These are phyloP conservation scores for Moesziomyces antarcticus DNA, from an alignment of 1,284 basidiomycete species.

Conservation along the genomic window DNA sequence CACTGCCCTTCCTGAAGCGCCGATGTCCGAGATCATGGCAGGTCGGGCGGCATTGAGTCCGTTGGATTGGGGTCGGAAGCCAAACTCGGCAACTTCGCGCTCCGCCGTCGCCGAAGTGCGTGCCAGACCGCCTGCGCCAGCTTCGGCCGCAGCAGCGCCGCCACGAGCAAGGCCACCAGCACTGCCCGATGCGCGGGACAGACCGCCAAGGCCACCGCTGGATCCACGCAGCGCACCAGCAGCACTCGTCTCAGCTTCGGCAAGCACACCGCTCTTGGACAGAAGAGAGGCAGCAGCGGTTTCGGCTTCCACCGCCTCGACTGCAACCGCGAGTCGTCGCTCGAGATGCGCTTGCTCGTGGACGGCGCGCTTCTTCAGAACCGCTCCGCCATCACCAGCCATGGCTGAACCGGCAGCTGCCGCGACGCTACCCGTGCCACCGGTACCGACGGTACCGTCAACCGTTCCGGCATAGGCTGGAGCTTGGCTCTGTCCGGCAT, in stretches of 20 bases:
- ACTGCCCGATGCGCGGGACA: not conserved
- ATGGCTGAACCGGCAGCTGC: no score
- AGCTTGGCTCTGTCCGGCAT: no score
- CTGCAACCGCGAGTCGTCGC: not conserved
- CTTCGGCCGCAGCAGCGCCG: constrained; percentile 5
- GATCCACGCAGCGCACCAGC: not conserved
- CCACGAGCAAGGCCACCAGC: constrained; percentile 1
- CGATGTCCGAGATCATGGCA: constrained; percentile 9
- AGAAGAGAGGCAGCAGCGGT: not conserved
- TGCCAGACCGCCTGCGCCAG: constrained; percentile 2
- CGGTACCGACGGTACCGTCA: not conserved
- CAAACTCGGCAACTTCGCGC: not conserved
- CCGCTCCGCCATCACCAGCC: no score
- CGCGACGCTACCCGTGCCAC: not conserved
- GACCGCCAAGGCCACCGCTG: no score
- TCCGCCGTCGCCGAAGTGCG: constrained; percentile 7
- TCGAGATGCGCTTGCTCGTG: not conserved
- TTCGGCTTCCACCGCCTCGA: not conserved
- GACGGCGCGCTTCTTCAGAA: no score
- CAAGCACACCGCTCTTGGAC: not conserved
- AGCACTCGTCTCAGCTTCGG: constrained; percentile 1
- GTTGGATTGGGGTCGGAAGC: not conserved
- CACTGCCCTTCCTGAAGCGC: not conserved
- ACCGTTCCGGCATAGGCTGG: not conserved
- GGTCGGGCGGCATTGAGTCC: constrained; percentile 4